Base-by-base conservation (phyloP, 1,139 yeast species). In the Candida glucosophila region DNA sequence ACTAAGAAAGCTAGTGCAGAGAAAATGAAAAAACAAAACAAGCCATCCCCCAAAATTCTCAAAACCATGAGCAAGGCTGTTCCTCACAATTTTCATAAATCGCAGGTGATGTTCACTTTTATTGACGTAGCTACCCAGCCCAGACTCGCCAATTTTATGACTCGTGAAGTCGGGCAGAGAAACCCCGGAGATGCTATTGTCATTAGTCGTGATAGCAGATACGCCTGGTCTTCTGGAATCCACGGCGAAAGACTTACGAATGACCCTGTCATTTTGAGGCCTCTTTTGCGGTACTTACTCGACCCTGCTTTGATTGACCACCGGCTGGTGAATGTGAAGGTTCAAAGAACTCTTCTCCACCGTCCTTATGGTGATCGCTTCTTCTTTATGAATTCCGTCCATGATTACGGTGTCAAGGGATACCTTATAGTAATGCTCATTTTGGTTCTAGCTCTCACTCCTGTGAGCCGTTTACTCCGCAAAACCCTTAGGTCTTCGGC, bases 61-160 rank as follows among this genome's bases (percentile, higher is more conserved):
- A 40, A 52, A 15, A 73, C 60, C 15, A 52, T 76, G 67, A 58
- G 73, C 26, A 43, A 55, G 25, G 67, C 63, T 36, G 57, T 79
- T 17, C 58, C 66, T 5, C 69, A 69, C 43, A 43, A 56, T 22
- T 64, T 57, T 32, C 53, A 47, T 37, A 55, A 58, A 19, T 58
- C 67, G 33, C 63, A 63, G 15, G 59, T 71, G 2, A 44, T 66
- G 10, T 57, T 71, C 27, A 67, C 74, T 1, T 76, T 61, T 36
- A 36, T 77, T 10, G 83, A 79, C 43, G 32, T 72, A n/a, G 44
- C 60, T 1, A 52, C 56, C 15, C 7, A 8, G 9, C 21, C 21
- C 12, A 19, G 12, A 10, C 7, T 19, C 8, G 21, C 21, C 12
- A 19, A 10, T 19, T n/a, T n/a, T n/a, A n/a, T n/a, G n/a, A n/a